A percentile compares a stretch with the other conserved stretches of the same genome.
Evolutionary conservation across 768 basidiomycete species (phyloP).

Genomic region (Bullera alba): DNA sequence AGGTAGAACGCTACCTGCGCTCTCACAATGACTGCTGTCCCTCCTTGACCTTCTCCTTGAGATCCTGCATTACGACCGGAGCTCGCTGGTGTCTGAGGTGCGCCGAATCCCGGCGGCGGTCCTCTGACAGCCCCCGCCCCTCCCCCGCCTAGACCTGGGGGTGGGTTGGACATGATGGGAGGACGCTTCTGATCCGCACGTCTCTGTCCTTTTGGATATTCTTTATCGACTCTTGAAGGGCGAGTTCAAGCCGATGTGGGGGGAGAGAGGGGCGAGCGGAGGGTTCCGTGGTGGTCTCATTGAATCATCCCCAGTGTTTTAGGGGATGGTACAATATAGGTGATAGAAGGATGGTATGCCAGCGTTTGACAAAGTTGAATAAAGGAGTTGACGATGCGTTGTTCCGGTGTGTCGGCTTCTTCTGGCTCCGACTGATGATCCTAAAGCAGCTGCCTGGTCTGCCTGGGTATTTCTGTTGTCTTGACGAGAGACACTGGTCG

Average conservation of each 20-base stretch:
- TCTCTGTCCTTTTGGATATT: no score
- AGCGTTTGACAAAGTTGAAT: no score
- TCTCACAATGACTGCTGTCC: conserved; percentile 41
- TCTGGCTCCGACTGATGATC: no score
- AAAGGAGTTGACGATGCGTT: no score
- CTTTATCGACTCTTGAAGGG: background rate
- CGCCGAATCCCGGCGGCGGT: conserved; percentile 1
- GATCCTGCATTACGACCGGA: conserved; percentile 3
- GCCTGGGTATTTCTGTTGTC: no score
- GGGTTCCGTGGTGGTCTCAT: conserved; percentile 2
- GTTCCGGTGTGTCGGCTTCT: no score
- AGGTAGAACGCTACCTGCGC: conserved; percentile 95
- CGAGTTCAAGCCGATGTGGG: background rate
- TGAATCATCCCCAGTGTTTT: conserved; percentile 24
- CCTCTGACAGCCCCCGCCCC: conserved; percentile 7
- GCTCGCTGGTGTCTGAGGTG: background rate
- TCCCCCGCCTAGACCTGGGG: conserved; percentile 40
- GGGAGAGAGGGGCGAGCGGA: background rate
- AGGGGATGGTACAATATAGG: no score
- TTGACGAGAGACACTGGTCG: no score
- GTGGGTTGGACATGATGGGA: conserved; percentile 35
- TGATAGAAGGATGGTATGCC: no score
- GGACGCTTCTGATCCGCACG: no score
- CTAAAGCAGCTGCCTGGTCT: no score
- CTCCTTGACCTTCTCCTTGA: conserved; percentile 12